These are phyloP conservation scores for Russula sp. DNA, from an alignment of 768 basidiomycete species.

Conservation along the genomic window DNA sequence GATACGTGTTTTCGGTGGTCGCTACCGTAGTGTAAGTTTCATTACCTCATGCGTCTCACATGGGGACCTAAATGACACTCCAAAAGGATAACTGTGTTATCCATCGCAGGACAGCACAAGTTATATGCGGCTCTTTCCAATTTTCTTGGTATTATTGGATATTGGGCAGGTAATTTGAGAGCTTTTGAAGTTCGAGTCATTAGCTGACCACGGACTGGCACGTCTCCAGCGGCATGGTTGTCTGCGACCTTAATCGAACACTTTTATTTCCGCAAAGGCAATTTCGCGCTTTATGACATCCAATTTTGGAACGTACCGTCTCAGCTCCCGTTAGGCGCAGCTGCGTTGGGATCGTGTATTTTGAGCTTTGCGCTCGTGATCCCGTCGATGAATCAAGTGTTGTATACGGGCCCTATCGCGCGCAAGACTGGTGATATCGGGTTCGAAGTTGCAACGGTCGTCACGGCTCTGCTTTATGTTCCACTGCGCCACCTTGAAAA, in stretches of 20 bases:
- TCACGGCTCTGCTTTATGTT: background rate
- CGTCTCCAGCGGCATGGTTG: constrained; percentile 42
- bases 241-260: constrained; percentile 65
- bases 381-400: constrained; percentile 67
- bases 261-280: constrained; percentile 54
- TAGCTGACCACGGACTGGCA: constrained; percentile 63
- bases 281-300: constrained; percentile 49
- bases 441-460: background rate
- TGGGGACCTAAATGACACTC: background rate
- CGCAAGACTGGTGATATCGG: constrained; percentile 35
- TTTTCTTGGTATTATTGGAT: constrained; percentile 61
- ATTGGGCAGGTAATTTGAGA: constrained; percentile 37
- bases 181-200: background rate
- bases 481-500: background rate
- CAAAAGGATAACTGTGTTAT: constrained; percentile 57
- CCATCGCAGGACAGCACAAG: constrained; percentile 61
- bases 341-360: constrained; percentile 53
- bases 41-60: background rate
- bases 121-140: constrained; percentile 65
- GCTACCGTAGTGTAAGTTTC: constrained; percentile 61
- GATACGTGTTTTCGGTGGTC: constrained; percentile 66
- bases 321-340: constrained; percentile 58
- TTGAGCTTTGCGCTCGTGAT: constrained; percentile 56
- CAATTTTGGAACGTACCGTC: constrained; percentile 52
- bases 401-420: constrained; percentile 71